Evolutionary conservation across 176 grass and related monocot genomes (phyloP).

Genomic region (Oryza longistaminata): DNA sequence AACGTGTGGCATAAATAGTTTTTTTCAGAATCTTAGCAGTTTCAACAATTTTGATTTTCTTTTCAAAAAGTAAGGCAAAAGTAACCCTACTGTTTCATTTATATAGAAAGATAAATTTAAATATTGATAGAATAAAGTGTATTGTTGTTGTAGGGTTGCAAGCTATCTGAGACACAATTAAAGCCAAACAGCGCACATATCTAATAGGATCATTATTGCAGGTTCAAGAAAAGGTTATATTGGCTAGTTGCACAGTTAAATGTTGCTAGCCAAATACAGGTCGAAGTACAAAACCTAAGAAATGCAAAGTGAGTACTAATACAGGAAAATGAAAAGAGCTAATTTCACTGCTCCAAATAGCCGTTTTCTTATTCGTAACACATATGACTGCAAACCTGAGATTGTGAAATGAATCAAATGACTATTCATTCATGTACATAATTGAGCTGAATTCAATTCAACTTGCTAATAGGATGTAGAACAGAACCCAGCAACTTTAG

Average conservation of each 20-base stretch:
- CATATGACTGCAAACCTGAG: neutral
- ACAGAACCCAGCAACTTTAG: neutral
- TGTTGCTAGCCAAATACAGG: neutral
- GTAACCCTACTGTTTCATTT: neutral
- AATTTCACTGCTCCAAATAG: neutral
- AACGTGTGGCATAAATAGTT: neutral
- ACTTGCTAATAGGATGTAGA: neutral
- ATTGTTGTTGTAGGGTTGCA: neutral
- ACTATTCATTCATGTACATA: neutral
- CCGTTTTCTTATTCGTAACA: neutral
- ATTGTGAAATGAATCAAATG: neutral
- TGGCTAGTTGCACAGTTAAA: too few relatives aligned
- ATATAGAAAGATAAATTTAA: neutral
- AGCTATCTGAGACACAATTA: neutral
- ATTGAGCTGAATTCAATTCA: slow-evolving; percentile 37
- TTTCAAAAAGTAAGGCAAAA: neutral
- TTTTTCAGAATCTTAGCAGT: neutral
- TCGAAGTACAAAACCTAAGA: slow-evolving; percentile 1
- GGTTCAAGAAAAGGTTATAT: neutral
- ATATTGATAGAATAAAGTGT: neutral
- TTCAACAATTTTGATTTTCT: neutral
- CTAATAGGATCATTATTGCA: neutral
- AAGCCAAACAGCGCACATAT: neutral
- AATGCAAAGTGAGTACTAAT: neutral
- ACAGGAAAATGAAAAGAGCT: neutral